Evolutionary conservation across 257 asterid species (phyloP).

Genomic region (Solanum pimpinellifolium): DNA sequence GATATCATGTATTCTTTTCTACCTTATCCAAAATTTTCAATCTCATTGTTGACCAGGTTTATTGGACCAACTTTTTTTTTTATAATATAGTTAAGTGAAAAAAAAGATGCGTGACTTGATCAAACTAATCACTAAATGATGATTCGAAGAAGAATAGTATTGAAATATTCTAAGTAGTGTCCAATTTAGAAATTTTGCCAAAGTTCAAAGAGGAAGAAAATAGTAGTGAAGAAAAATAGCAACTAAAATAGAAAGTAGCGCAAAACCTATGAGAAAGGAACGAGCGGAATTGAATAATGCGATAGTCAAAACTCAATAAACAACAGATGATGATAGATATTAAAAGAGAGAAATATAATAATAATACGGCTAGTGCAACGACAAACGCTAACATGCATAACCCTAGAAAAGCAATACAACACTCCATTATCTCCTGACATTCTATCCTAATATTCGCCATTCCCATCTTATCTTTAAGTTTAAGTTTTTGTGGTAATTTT

Average conservation of each 20-base stretch:
- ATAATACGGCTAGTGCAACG: no score
- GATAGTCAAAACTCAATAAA: background rate
- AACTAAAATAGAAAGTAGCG: background rate
- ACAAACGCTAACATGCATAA: background rate
- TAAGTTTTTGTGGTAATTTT: no score
- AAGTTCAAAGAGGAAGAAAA: background rate
- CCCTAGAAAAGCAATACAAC: background rate
- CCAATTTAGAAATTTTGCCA: background rate
- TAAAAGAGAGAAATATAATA: no score
- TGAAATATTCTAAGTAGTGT: background rate
- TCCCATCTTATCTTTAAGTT: background rate
- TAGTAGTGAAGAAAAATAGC: background rate
- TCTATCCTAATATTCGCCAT: no score
- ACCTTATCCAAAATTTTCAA: background rate
- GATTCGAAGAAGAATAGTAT: background rate
- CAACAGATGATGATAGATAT: background rate
- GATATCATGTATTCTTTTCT: background rate
- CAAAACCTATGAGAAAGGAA: background rate
- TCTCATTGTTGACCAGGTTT: background rate
- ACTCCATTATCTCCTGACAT: background rate
- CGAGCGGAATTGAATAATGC: background rate
- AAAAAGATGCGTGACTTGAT: background rate
- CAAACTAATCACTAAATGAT: background rate
- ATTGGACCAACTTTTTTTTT: background rate
- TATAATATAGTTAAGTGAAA: no score